Evolutionary conservation across 257 asterid genomes (phyloP), one percentile per base, ranked within the genome.

Genomic region (Ballota nigra): DNA sequence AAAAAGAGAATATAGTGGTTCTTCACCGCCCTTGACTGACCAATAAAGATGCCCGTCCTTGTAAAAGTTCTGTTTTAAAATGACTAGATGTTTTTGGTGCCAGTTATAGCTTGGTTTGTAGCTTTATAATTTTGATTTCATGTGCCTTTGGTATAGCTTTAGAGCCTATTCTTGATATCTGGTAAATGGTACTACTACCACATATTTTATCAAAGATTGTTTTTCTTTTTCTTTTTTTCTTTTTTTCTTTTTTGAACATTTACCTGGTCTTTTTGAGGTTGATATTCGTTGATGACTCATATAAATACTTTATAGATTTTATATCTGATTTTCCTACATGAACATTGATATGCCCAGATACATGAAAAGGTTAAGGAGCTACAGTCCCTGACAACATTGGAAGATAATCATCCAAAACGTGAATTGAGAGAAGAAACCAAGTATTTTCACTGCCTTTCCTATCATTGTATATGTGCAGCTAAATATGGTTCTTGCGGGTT

Each of bases 321-420:
- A 33, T 76, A 60, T 52, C 69, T 80, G 68, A 73, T 76, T 73
- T 49, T 59, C 34, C 45, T 49, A 40, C 52, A 55, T 70, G 65
- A 67, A 63, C 64, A 41, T 49, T 49, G 52, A 69, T 71, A 53
- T 71, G 47, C 59, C 58, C 82, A 92, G 97, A 80, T 91, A 72
- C 89, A 89, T 66, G 88, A 76, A 74, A 86, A 89, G 74, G 86
- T 93, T 31, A 75, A 72, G 78, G 96, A 85, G 82, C 84, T 89
- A 55, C 87, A 81, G 76, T 81, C 89, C 63, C 82, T 67, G 76
- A 71, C 69, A 70, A 69, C 69, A 68, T 7, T 36, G 69, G 85
- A 75, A 41, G 94, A 82, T 69, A 68, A 36, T 26, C 82, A 41
- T 61, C 75, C 79, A 63, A 85, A 61, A 58, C 68, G 66, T 69